phyloP scores from a whole-genome alignment of 768 basidiomycete genomes.

The Termitomyces sp. region DNA sequence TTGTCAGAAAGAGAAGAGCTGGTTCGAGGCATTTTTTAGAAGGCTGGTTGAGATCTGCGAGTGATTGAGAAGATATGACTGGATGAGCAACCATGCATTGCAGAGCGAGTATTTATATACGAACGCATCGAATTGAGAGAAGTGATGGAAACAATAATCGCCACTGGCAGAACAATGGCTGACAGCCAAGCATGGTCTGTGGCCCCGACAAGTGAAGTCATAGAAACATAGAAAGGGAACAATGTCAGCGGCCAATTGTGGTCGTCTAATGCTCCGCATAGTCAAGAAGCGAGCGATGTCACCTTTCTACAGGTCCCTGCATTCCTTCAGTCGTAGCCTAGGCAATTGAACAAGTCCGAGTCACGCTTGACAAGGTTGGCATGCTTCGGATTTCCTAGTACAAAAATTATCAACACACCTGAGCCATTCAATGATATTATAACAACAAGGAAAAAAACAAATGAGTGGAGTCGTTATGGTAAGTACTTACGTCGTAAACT shows the following conservation, averaged over 20 bases:
- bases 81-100: background rate
- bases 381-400: background rate
- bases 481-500: no score
- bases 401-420: background rate
- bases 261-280: background rate
- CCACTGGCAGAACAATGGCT: background rate
- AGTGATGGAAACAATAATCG: background rate
- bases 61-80: background rate
- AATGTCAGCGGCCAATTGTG: background rate
- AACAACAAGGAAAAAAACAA: background rate
- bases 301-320: no score
- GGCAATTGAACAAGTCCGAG: background rate
- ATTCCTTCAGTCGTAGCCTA: background rate
- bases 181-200: background rate
- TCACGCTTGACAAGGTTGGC: background rate
- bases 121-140: background rate
- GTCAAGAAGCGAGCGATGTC: background rate
- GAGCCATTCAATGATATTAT: background rate
- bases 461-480: background rate
- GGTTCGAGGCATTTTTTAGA: background rate
- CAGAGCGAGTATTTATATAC: background rate
- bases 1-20: background rate
- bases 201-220: background rate
- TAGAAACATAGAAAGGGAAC: background rate
- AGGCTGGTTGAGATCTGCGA: background rate